phyloP scores from a whole-genome alignment of 331 rosid genomes.

The Telfairia occidentalis region DNA sequence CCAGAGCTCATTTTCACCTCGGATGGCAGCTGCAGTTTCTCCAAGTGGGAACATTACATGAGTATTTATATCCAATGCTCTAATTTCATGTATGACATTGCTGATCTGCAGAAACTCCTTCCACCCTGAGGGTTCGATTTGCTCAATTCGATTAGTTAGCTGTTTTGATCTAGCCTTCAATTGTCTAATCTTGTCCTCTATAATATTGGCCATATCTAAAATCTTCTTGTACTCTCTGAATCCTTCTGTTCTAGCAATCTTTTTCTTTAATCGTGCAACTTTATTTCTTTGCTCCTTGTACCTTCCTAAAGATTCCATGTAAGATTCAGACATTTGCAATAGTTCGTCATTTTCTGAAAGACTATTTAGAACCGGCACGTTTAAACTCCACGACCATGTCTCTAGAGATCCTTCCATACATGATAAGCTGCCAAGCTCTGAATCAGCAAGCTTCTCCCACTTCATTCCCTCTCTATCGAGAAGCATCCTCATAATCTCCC shows the following conservation, averaged over 20 bases:
- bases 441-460: conserved; percentile 80
- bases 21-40: conserved; percentile 83
- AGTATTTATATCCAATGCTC: conserved; percentile 74
- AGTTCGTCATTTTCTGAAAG: conserved; percentile 72
- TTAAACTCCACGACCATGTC: conserved; percentile 98
- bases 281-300: conserved; percentile 81
- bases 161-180: conserved; percentile 63
- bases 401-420: conserved; percentile 82
- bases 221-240: conserved; percentile 70
- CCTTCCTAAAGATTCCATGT: conserved; percentile 33
- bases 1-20: conserved; percentile 98
- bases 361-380: conserved; percentile 87
- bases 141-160: conserved; percentile 62
- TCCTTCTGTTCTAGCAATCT: conserved; percentile 65
- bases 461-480: conserved; percentile 75
- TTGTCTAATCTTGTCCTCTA: conserved; percentile 73
- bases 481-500: conserved; percentile 71
- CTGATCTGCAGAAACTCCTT: conserved; percentile 90
- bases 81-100: conserved; percentile 75
- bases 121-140: conserved; percentile 97
- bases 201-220: conserved; percentile 40
- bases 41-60: conserved; percentile 73
- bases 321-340: conserved; percentile 45
- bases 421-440: conserved; percentile 74
- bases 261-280: conserved; percentile 84